Base-by-base conservation (phyloP, 108 stramenopile genomes). In the Nitzschia sp. region DNA sequence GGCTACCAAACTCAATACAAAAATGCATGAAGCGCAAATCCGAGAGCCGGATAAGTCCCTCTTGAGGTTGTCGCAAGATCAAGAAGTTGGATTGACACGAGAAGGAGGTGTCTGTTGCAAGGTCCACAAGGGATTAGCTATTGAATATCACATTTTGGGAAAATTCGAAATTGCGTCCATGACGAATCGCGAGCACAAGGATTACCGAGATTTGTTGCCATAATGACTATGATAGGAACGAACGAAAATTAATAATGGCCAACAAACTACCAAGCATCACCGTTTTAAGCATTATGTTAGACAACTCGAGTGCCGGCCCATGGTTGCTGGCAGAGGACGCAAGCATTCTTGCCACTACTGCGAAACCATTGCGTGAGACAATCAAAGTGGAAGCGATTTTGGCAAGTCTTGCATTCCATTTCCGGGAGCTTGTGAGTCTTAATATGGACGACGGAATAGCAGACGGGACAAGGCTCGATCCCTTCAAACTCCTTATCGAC, bases 391-490 rank as follows among this genome's bases (percentile, higher is more conserved):
- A 98, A 99, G 19, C 83, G 76, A 65, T 93, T 96, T 70, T 82
- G 68, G 68, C 96, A 97, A 4, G 85, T 88, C 48, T 80, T 85
- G 74, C 96, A 97, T 66, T 94, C 72, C 67, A 95, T 48, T 58
- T 82, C 79, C 18, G 97, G 97, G 70, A 96, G 85, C 24, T 86
- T 82, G 59, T 95, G 90, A 17, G 92, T 88, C 75, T 93, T 95
- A 28, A 89, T 88, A 59, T 95, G 90, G 18, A 99, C 77, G 19
- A 98, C 96, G 19, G 89, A 88, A 67, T 98, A 99, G 75, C 98
- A 99, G 33, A 99, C 91, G 2, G 97, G 97, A 72, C 98, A 99
- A 17, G 98, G 98, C 70, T 98, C 98, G n/a, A 98, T 91, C 13
- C 98, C 98, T 53, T 97, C 97, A 60, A 98, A 97, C 76, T 98